phyloP scores from a whole-genome alignment of 1,139 yeast genomes.

The Suhomyces wounanorum region DNA sequence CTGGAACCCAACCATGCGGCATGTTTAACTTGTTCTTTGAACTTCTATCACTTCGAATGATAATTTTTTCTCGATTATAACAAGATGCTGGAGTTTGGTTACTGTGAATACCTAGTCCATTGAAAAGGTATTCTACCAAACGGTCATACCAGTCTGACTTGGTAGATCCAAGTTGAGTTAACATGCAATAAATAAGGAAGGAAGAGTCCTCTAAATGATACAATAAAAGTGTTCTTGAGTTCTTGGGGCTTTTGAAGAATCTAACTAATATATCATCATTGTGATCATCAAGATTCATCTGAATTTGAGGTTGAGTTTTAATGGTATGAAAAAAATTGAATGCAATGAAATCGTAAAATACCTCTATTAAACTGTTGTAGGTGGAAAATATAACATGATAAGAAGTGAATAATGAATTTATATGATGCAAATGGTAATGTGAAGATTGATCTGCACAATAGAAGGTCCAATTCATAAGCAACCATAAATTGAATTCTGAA shows the following conservation, averaged over 20 bases:
- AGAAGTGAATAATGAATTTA: constrained; percentile 22
- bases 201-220: constrained; percentile 15
- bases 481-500: constrained; percentile 32
- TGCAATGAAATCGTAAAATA: constrained; percentile 27
- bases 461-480: constrained; percentile 37
- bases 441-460: constrained; percentile 34
- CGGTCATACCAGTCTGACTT: constrained; percentile 35
- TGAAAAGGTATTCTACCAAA: constrained; percentile 31
- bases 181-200: constrained; percentile 16
- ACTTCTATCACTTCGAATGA: constrained; percentile 24
- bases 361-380: constrained; percentile 21
- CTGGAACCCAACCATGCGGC: not conserved
- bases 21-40: constrained; percentile 11
- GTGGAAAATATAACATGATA: constrained; percentile 28
- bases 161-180: constrained; percentile 22
- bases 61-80: constrained; percentile 29
- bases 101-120: constrained; percentile 27
- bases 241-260: constrained; percentile 13
- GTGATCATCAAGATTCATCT: not conserved
- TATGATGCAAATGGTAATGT: constrained; percentile 19
- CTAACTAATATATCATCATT: constrained; percentile 5
- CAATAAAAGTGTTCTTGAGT: constrained; percentile 10
- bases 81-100: constrained; percentile 29
- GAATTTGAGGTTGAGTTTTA: constrained; percentile 7
- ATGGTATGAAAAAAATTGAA: constrained; percentile 21